Evolutionary conservation across 108 stramenopile genomes (phyloP), one percentile per base, ranked within the genome.

Genomic region (Mayamaea pseudoterrestris): DNA sequence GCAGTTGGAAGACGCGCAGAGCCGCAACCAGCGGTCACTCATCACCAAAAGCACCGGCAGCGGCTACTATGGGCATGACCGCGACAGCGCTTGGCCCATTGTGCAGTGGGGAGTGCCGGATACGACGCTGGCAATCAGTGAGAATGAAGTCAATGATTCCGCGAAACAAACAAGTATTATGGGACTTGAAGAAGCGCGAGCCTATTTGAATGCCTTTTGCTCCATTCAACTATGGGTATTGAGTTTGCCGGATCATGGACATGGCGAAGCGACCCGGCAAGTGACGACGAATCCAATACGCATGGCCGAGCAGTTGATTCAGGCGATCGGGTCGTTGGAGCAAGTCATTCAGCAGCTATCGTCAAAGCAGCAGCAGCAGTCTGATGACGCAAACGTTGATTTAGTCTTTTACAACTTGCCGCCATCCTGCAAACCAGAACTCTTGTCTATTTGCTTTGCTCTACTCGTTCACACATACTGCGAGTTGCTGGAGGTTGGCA

Each of bases 391-490:
- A 1, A 12, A 36, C 7, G 14, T 30, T 0, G 28, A 40, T 30
- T 27, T 48, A 12, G 17, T 6, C 1, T 5, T 28, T 31, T 57
- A 55, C 27, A 29, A 57, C 9, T 50, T 69, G 42, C 80, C 83
- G 5, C 78, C 82, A 16, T 84, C 80, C 12, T 55, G 58, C 34
- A 91, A 87, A 47, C 77, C 81, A 27, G 90, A 91, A 58, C 66
- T 91, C 8, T 59, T 91, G 27, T 44, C 82, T n/a, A 78, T 91
- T 17, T 66, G 80, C 32, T 91, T 91, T 68, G 72, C 90, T 32
- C 56, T 85, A 35, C 57, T 85, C 61, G 84, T 86, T 7, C 84
- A 91, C 37, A 84, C 90, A 28, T 86, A 91, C 58, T 83, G 84
- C 42, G 82, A 91, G 47, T 57, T 91, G 41, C 60, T 87, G 23